Evolutionary conservation across 176 grass and related monocot species (phyloP).

Genomic region (Eragrostis curvula): DNA sequence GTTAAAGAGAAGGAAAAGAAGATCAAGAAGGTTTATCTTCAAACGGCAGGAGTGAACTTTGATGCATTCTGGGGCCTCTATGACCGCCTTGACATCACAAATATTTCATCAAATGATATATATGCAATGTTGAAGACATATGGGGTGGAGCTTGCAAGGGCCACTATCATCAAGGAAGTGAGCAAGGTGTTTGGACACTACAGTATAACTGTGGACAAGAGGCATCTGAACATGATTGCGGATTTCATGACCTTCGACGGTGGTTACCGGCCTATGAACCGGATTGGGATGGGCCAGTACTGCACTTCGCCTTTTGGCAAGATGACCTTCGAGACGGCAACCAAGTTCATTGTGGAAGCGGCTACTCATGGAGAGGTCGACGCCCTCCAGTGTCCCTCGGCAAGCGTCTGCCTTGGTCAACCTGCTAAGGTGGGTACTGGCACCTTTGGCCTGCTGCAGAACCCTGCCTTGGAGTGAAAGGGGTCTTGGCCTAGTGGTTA

Average conservation of each 20-base stretch:
- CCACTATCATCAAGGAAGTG: slow-evolving; percentile 76
- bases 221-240: slow-evolving; percentile 78
- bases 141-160: slow-evolving; percentile 79
- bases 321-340: slow-evolving; percentile 89
- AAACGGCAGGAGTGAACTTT: slow-evolving; percentile 78
- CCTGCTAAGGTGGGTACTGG: slow-evolving; percentile 84
- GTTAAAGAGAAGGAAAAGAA: neutral
- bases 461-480: slow-evolving; percentile 24
- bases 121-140: slow-evolving; percentile 74
- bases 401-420: slow-evolving; percentile 80
- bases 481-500: too few relatives aligned
- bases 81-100: slow-evolving; percentile 41
- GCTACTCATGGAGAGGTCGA: slow-evolving; percentile 78
- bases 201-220: slow-evolving; percentile 68
- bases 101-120: slow-evolving; percentile 65
- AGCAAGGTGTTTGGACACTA: slow-evolving; percentile 57
- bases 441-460: slow-evolving; percentile 75
- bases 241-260: slow-evolving; percentile 95
- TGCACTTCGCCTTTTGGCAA: slow-evolving; percentile 88
- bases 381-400: slow-evolving; percentile 64
- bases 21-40: slow-evolving; percentile 12
- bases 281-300: slow-evolving; percentile 61
- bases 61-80: slow-evolving; percentile 62
- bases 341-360: slow-evolving; percentile 78
- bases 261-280: slow-evolving; percentile 75